Base-by-base conservation (phyloP, 179 eudicot species). In the Sideroxylon spinosum region DNA sequence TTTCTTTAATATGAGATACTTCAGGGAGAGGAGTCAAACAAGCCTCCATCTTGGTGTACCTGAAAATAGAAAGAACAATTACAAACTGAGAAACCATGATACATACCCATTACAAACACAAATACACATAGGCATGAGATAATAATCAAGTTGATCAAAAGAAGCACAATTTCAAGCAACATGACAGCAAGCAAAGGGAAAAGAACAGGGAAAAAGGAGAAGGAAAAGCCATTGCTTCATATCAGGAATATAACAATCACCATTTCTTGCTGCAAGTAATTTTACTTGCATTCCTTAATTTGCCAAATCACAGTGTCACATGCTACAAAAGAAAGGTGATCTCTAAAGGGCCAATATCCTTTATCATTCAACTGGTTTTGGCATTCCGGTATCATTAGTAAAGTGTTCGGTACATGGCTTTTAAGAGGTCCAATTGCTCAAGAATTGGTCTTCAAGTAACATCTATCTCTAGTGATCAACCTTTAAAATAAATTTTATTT, bases 1-100 rank as follows among this genome's bases (percentile, higher is more conserved):
- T 78, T 79, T 90, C 89, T 23, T 84, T 81, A 59, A 89, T 71
- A 76, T 79, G 69, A 0, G 87, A 78, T 29, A 87, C 97, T 52
- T 82, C 82, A 4, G 94, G 97, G 22, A 90, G 86, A 4, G 90
- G 91, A 12, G 92, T 90, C 60, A 92, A 49, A 68, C 97, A 92
- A 9, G 86, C 48, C 29, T 90, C 92, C 88, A 92, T 83, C 61
- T 87, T 86, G 1, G 88, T 90, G 81, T 87, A 79, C 97, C 97
- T 92, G 49, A 55, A 82, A 66, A 32, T 66, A 59, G 7, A 23
- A 19, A 59, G 56, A 52, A 9, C 56, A 52, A 14, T 10, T 52
- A 52, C 56, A 37, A 0, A 37, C 3, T 37, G 56, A 52, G 56
- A 52, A 52, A 52, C 2, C 14, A 14, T 52, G 44, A 52, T 9